A percentile compares a stretch with the other conserved stretches of the same genome.
These are phyloP conservation scores for Bassia scoparia DNA, from an alignment of 148 eudicot genomes.

Conservation along the genomic window DNA sequence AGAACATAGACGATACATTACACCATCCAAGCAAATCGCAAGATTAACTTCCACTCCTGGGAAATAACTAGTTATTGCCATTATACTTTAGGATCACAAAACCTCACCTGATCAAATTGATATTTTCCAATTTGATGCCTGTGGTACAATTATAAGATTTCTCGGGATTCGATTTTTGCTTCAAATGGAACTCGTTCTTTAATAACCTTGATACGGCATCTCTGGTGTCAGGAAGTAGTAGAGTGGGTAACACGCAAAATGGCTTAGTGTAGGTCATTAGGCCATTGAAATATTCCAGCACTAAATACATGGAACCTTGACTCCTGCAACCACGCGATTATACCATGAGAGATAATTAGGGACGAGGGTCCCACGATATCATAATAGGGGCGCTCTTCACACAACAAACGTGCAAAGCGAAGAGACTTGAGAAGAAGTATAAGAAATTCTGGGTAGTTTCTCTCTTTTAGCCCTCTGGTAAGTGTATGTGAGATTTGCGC, in stretches of 20 bases:
- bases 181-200: constrained; percentile 53
- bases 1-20: constrained; percentile 33
- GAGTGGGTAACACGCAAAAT: constrained; percentile 28
- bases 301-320: constrained; percentile 26
- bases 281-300: not conserved
- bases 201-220: constrained; percentile 40
- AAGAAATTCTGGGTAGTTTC: constrained; percentile 15
- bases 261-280: not conserved
- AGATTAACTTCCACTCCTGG: constrained; percentile 56
- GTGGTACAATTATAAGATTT: too few species aligned
- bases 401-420: constrained; percentile 25
- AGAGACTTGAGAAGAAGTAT: constrained; percentile 29
- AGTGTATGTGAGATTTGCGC: too few species aligned
- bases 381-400: constrained; percentile 53
- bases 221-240: constrained; percentile 34
- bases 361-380: constrained; percentile 37
- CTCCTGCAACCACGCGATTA: constrained; percentile 40
- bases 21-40: constrained; percentile 43
- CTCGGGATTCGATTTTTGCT: too few species aligned
- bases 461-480: too few species aligned
- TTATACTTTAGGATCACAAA: constrained; percentile 19
- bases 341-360: constrained; percentile 43
- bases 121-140: too few species aligned
- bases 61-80: constrained; percentile 35
- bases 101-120: too few species aligned